Evolutionary conservation across 352 stramenopile species (phyloP).

Genomic region (Phytopythium helicoides): DNA sequence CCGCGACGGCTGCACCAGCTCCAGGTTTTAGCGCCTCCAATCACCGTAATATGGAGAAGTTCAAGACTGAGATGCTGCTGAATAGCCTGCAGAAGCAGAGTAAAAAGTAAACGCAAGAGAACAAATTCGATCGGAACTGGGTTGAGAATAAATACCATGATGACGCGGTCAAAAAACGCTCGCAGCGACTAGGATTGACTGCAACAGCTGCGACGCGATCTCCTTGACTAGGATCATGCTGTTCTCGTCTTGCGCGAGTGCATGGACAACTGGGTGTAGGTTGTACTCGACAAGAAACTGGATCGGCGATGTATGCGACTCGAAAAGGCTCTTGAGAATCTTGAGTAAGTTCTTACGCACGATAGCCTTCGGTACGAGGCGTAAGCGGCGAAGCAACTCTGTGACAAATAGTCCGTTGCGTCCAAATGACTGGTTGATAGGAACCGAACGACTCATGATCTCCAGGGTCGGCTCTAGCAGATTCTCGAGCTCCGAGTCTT

Average conservation of each 20-base stretch:
- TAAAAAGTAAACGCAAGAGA: conserved; percentile 22
- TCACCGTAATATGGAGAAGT: conserved; percentile 59
- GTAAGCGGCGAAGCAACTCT: conserved; percentile 79
- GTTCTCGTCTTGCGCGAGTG: conserved; percentile 86
- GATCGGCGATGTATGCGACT: conserved; percentile 78
- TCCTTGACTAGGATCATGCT: conserved; percentile 90
- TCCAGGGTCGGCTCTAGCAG: conserved; percentile 77
- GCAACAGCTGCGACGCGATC: conserved; percentile 83
- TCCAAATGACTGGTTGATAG: conserved; percentile 84
- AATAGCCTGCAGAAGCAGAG: conserved; percentile 39
- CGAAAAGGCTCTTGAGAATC: conserved; percentile 91
- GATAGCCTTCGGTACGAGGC: conserved; percentile 81
- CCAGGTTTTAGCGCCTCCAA: conserved; percentile 51
- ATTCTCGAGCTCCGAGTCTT: conserved; percentile 78
- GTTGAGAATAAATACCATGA: conserved; percentile 36
- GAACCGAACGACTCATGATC: conserved; percentile 72
- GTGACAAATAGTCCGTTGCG: conserved; percentile 82
- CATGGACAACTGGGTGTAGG: conserved; percentile 70
- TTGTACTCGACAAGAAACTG: conserved; percentile 91
- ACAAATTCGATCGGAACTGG: conserved; percentile 11
- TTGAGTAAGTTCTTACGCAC: conserved; percentile 91
- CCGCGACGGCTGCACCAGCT: not conserved
- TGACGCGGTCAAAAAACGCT: conserved; percentile 39
- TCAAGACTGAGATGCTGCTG: conserved; percentile 66
- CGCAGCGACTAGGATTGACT: conserved; percentile 76